A percentile compares a stretch with the other conserved stretches of the same genome.
These are phyloP conservation scores for Chlamydomonas sphaeroides DNA, from an alignment of 139 green algal species.

Conservation along the genomic window DNA sequence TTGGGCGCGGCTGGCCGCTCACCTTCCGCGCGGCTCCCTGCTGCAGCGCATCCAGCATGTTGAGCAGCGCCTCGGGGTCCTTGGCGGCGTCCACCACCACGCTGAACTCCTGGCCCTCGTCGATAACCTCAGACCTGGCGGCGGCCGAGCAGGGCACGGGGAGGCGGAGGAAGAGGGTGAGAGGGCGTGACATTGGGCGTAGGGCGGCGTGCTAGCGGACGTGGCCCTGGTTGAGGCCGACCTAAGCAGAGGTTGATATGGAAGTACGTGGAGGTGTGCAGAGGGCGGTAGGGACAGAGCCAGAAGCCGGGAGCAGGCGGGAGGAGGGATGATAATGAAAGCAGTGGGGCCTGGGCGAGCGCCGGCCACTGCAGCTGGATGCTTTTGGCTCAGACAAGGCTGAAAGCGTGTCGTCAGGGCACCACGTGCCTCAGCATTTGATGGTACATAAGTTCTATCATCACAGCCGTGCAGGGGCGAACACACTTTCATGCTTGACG, in stretches of 20 bases:
- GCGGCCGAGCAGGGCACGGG: no score
- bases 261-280: no score
- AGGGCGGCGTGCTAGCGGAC: no score
- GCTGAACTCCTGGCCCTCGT: slow-evolving; percentile 91
- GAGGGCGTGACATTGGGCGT: no score
- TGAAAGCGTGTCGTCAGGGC: not conserved
- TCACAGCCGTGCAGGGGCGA: no score
- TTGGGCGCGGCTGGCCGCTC: not conserved
- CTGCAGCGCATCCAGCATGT: slow-evolving; percentile 76
- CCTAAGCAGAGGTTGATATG: no score
- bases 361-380: not conserved
- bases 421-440: slow-evolving; percentile 10
- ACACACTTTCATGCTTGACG: no score
- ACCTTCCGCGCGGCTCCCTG: slow-evolving; percentile 52
- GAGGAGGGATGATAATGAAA: no score
- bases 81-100: slow-evolving; percentile 94
- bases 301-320: no score
- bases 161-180: no score
- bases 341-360: not conserved
- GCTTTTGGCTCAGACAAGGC: slow-evolving; percentile 3
- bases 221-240: no score
- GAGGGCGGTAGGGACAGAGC: no score
- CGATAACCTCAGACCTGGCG: slow-evolving; percentile 72
- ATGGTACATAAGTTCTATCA: slow-evolving; percentile 26
- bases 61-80: slow-evolving; percentile 69